Conservation (phyloP, 148 eudicot genomes). For the Vaccinium vitisidaea region DNA sequence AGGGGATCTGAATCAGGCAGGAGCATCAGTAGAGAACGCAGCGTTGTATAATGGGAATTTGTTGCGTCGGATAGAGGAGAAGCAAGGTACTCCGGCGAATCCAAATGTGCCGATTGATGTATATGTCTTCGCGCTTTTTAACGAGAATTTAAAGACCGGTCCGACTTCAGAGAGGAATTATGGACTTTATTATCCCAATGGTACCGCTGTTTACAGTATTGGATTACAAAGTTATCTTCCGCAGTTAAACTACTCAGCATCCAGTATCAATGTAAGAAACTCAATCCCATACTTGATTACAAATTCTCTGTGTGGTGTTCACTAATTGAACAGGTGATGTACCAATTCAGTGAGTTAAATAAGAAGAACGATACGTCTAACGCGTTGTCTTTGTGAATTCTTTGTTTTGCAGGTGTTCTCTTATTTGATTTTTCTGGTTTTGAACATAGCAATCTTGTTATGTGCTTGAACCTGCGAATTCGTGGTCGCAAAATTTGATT, state of each 20-base stretch:
- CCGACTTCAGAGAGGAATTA: conserved; percentile 85
- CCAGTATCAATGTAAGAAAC: conserved; percentile 34
- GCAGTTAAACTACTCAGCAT: conserved; percentile 35
- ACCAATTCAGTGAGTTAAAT: not conserved
- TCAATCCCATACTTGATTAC: conserved; percentile 3
- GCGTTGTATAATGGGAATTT: conserved; percentile 73
- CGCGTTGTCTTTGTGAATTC: not conserved
- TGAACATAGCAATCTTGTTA: conserved; percentile 28
- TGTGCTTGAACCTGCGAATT: conserved; percentile 22
- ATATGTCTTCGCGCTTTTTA: conserved; percentile 80
- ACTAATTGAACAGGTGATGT: too few relatives aligned
- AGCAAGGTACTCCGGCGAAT: conserved; percentile 69
- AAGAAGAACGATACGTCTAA: not conserved
- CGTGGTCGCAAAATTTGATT: not conserved
- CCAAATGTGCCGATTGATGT: conserved; percentile 67
- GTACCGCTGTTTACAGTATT: conserved; percentile 62
- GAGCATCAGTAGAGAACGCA: conserved; percentile 75
- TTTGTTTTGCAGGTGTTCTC: conserved; percentile 42
- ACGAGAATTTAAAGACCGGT: conserved; percentile 85
- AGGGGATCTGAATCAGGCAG: conserved; percentile 68
- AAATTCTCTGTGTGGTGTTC: not conserved
- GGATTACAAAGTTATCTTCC: conserved; percentile 73
- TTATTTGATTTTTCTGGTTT: conserved; percentile 24
- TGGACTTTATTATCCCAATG: conserved; percentile 80
- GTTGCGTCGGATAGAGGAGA: conserved; percentile 45